Conservation (phyloP, 306 rosid genomes). For the Delonix regia region DNA sequence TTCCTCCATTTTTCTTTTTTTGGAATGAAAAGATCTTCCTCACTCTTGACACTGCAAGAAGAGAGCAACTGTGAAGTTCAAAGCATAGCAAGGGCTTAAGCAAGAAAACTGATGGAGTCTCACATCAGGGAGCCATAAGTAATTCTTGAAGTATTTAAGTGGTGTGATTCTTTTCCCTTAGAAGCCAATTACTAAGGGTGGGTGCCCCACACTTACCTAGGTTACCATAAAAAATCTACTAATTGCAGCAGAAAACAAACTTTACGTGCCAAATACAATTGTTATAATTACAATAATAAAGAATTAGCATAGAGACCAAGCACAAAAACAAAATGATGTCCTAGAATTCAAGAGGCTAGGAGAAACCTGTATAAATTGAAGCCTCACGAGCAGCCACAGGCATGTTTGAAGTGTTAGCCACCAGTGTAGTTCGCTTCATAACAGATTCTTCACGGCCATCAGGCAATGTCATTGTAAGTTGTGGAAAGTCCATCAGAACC, state of each 20-base stretch:
- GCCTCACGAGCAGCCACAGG: constrained; percentile 99
- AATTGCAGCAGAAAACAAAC: constrained; percentile 7
- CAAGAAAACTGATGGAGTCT: too few relatives aligned
- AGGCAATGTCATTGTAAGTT: constrained; percentile 99
- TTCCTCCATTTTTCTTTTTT: not conserved
- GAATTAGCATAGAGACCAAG: constrained; percentile 10
- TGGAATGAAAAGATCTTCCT: not conserved
- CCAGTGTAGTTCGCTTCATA: constrained; percentile 98
- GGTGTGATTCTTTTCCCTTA: too few relatives aligned
- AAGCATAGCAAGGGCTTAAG: not conserved
- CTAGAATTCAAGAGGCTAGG: constrained; percentile 12
- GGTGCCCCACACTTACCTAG: too few relatives aligned
- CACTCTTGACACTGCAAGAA: constrained; percentile 8
- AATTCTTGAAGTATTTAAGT: too few relatives aligned
- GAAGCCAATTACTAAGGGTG: too few relatives aligned
- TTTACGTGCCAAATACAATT: constrained; percentile 14
- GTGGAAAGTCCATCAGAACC: constrained; percentile 99
- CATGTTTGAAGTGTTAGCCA: constrained; percentile 99
- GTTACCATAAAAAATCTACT: too few relatives aligned
- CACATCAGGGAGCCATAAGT: too few relatives aligned
- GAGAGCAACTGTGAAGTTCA: constrained; percentile 9
- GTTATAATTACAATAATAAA: constrained; percentile 13
- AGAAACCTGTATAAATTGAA: constrained; percentile 95
- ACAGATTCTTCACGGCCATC: constrained; percentile 99
- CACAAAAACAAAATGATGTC: not conserved